A percentile compares a stretch with the other conserved stretches of the same genome.
Evolutionary conservation across 192 early-diverging fungal genomes (phyloP).

Genomic region (Geranomyces variabilis): DNA sequence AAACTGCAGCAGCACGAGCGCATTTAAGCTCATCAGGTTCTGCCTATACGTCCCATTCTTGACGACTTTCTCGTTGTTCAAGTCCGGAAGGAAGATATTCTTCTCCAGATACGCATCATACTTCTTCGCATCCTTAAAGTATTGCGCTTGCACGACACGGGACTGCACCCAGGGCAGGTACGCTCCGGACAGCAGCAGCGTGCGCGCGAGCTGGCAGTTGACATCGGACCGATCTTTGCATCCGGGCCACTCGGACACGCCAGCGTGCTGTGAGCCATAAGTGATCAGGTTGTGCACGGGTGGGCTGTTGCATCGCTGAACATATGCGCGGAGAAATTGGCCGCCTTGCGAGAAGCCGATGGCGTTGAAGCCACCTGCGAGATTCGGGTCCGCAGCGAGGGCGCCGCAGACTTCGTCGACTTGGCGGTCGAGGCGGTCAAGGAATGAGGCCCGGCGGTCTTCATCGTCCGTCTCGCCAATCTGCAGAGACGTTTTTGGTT

Average conservation of each 20-base stretch:
- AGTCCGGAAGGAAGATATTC: conserved; percentile 84
- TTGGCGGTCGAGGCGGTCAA: conserved; percentile 83
- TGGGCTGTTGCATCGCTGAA: conserved; percentile 80
- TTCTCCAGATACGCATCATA: conserved; percentile 70
- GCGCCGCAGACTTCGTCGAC: conserved; percentile 76
- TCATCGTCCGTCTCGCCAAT: conserved; percentile 67
- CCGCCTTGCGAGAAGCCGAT: conserved; percentile 91
- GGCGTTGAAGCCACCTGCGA: conserved; percentile 81
- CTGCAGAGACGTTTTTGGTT: neutral
- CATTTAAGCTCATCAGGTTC: conserved; percentile 65
- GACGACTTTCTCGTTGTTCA: conserved; percentile 75
- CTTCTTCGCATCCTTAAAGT: conserved; percentile 76
- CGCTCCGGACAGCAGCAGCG: conserved; percentile 76
- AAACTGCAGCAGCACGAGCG: conserved; percentile 84
- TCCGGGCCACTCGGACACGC: conserved; percentile 76
- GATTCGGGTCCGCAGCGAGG: conserved; percentile 59
- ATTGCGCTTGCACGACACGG: conserved; percentile 92
- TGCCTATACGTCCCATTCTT: conserved; percentile 64
- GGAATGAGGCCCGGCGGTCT: conserved; percentile 82
- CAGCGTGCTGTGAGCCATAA: conserved; percentile 83
- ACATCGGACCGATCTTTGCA: conserved; percentile 62
- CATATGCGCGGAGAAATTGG: conserved; percentile 74
- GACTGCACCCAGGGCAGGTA: conserved; percentile 84
- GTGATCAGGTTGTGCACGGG: conserved; percentile 79
- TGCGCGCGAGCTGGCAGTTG: conserved; percentile 73